These are phyloP conservation scores for Acrocalymma vagum DNA, from an alignment of 2,329 filamentous ascomycete genomes.

Conservation along the genomic window DNA sequence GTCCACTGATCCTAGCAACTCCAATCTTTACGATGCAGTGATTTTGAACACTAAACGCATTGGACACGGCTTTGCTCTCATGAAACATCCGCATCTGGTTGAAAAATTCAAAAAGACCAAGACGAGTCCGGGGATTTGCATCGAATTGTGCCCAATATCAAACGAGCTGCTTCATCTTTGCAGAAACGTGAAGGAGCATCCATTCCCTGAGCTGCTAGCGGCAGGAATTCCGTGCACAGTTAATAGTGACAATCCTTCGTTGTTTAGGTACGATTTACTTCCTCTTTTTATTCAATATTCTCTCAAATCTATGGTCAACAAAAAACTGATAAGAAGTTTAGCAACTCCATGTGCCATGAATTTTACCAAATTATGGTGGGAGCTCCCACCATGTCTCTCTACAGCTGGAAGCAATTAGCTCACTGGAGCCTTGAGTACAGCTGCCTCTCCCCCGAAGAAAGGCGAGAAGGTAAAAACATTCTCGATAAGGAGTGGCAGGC, in stretches of 20 bases:
- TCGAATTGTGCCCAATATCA: conserved; percentile 81
- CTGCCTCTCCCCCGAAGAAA: conserved; percentile 50
- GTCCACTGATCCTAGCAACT: conserved; percentile 63
- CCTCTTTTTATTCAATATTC: not conserved
- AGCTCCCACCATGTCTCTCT: conserved; percentile 70
- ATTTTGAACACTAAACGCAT: conserved; percentile 73
- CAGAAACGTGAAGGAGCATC: conserved; percentile 69
- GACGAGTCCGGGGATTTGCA: conserved; percentile 61
- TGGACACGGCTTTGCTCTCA: conserved; percentile 76
- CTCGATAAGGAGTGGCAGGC: conserved; percentile 67
- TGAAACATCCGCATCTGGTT: conserved; percentile 70
- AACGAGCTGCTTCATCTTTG: conserved; percentile 79
- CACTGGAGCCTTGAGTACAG: conserved; percentile 57
- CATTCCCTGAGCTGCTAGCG: conserved; percentile 74
- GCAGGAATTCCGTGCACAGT: conserved; percentile 77
- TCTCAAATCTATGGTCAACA: not conserved
- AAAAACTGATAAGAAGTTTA: conserved; percentile 42
- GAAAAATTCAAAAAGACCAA: conserved; percentile 62
- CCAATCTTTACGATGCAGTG: conserved; percentile 74
- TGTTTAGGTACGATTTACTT: conserved; percentile 68
- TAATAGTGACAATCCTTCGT: conserved; percentile 77
- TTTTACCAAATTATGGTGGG: conserved; percentile 81
- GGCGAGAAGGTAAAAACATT: conserved; percentile 46
- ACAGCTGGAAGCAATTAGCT: conserved; percentile 73
- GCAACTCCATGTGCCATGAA: conserved; percentile 76